phyloP scores from a whole-genome alignment of 2,329 filamentous ascomycete genomes.

The Microthyrium microscopicum region DNA sequence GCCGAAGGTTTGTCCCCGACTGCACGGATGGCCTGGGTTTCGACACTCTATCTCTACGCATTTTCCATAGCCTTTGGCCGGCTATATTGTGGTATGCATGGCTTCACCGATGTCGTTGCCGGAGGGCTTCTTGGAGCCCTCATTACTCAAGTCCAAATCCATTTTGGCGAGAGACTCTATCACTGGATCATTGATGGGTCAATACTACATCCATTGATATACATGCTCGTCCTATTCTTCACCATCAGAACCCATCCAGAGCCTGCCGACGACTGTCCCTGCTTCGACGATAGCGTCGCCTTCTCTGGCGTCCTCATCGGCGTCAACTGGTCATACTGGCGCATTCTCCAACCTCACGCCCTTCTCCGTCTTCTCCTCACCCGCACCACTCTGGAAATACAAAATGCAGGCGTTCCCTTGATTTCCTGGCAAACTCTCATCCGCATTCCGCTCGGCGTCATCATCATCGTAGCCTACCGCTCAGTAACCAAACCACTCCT shows the following conservation, averaged over 20 bases:
- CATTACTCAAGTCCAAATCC: constrained; percentile 39
- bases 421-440: constrained; percentile 40
- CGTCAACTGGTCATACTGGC: no score
- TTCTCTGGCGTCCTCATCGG: constrained; percentile 87
- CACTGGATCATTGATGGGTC: constrained; percentile 41
- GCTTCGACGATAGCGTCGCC: constrained; percentile 88
- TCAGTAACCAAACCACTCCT: constrained; percentile 75
- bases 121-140: constrained; percentile 62
- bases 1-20: constrained; percentile 24
- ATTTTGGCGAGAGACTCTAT: constrained; percentile 45
- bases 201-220: constrained; percentile 46
- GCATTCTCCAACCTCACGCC: no score
- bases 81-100: constrained; percentile 97
- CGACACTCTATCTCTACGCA: constrained; percentile 66
- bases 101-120: constrained; percentile 76
- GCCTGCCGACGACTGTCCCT: constrained; percentile 90
- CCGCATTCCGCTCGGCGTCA: constrained; percentile 63
- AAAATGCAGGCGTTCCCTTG: no score
- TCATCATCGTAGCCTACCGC: constrained; percentile 78
- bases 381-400: constrained; percentile 41
- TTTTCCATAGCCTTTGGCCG: constrained; percentile 79
- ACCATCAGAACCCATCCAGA: constrained; percentile 86
- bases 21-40: constrained; percentile 38
- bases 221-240: constrained; percentile 50
- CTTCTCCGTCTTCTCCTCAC: constrained; percentile 65